A percentile compares a stretch with the other conserved stretches of the same genome.
These are phyloP conservation scores for Plasmodium ovale DNA, from an alignment of 169 alveolate species.

Conservation along the genomic window DNA sequence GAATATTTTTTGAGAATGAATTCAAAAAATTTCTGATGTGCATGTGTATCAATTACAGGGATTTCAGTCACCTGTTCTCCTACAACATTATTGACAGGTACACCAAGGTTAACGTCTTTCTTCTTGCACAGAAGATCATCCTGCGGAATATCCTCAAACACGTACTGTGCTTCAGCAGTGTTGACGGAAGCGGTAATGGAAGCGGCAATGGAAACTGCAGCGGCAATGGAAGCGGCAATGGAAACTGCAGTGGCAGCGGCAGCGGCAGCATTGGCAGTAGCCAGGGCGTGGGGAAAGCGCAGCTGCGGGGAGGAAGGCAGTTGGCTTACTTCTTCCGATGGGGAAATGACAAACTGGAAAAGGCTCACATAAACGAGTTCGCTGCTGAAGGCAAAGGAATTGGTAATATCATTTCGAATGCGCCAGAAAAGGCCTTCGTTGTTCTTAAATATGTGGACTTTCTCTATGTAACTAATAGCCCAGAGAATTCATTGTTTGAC, in stretches of 20 bases:
- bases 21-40: constrained; percentile 21
- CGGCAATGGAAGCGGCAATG: background rate
- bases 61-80: background rate
- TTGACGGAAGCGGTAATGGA: background rate
- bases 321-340: constrained; percentile 10
- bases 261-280: background rate
- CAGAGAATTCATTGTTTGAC: constrained; percentile 7
- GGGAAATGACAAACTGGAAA: constrained; percentile 14
- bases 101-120: constrained; percentile 14
- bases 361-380: constrained; percentile 28
- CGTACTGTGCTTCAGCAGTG: background rate
- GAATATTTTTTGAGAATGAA: constrained; percentile 19
- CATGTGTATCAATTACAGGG: constrained; percentile 21
- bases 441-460: constrained; percentile 32
- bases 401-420: background rate
- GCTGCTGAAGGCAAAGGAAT: constrained; percentile 1
- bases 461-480: background rate
- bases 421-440: constrained; percentile 22
- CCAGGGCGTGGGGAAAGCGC: background rate
- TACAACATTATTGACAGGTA: constrained; percentile 9
- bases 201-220: background rate
- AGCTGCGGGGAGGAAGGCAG: background rate
- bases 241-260: no score
- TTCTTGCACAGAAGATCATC: constrained; percentile 22
- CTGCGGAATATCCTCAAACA: constrained; percentile 18